phyloP scores from a whole-genome alignment of 2,329 filamentous ascomycete genomes.

The Atkinsonella hypoxylon region DNA sequence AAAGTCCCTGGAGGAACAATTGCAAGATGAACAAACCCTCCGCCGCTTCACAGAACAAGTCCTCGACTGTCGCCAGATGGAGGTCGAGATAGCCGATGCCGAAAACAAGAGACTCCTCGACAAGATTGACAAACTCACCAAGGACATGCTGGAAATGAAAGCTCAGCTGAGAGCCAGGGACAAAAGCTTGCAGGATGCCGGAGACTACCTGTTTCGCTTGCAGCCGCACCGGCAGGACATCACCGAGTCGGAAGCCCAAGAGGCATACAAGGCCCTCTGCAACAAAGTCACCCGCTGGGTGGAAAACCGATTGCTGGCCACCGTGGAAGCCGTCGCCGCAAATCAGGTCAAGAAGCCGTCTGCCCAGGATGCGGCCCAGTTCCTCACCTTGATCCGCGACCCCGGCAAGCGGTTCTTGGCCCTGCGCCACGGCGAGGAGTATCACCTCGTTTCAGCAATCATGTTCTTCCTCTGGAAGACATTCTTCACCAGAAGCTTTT shows the following conservation, averaged over 20 bases:
- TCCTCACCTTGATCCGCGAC: slow-evolving; percentile 23
- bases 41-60: slow-evolving; percentile 24
- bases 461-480: slow-evolving; percentile 26
- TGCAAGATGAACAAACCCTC: slow-evolving; percentile 21
- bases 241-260: slow-evolving; percentile 23
- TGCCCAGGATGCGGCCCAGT: slow-evolving; percentile 17
- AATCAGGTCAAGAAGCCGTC: slow-evolving; percentile 15
- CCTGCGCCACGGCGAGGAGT: slow-evolving; percentile 21
- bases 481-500: slow-evolving; percentile 24
- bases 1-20: slow-evolving; percentile 13
- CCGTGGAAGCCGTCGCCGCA: slow-evolving; percentile 20
- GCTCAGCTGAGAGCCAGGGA: slow-evolving; percentile 16
- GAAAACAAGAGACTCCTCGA: slow-evolving; percentile 17
- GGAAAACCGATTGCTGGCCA: slow-evolving; percentile 19
- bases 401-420: slow-evolving; percentile 21
- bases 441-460: slow-evolving; percentile 23
- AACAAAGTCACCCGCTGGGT: slow-evolving; percentile 25
- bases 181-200: slow-evolving; percentile 19
- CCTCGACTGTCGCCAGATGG: slow-evolving; percentile 23
- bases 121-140: slow-evolving; percentile 18
- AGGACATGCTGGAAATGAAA: slow-evolving; percentile 18
- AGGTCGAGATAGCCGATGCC: slow-evolving; percentile 20
- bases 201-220: slow-evolving; percentile 21
- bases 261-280: slow-evolving; percentile 21
- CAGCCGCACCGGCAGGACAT: slow-evolving; percentile 23